Evolutionary conservation across 148 eudicot genomes (phyloP).

Genomic region (Amaranthus cruentus): DNA sequence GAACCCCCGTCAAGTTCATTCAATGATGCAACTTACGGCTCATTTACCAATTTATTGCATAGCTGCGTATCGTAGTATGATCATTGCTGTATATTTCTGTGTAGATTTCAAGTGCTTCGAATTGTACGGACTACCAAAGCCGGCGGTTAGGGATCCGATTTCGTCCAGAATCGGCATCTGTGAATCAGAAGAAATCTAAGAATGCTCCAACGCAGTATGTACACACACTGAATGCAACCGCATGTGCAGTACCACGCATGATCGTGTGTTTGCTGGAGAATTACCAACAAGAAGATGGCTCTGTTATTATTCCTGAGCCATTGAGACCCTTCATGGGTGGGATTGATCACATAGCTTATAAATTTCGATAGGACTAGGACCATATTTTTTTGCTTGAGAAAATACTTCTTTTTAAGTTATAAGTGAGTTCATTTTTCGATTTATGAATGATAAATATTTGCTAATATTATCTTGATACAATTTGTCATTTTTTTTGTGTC

Average conservation of each 20-base stretch:
- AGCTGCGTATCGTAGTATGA: not conserved
- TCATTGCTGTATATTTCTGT: not conserved
- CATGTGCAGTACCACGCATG: slow-evolving; percentile 95
- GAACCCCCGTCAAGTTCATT: no score
- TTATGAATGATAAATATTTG: slow-evolving; percentile 10
- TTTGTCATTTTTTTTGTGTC: no score
- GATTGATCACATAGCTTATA: slow-evolving; percentile 43
- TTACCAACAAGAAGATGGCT: slow-evolving; percentile 83
- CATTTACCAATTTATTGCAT: not conserved
- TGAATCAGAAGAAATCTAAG: slow-evolving; percentile 52
- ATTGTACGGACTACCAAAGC: slow-evolving; percentile 93
- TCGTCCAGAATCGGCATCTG: slow-evolving; percentile 53
- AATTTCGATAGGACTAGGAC: slow-evolving; percentile 28
- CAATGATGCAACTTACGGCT: no score
- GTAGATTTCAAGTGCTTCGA: slow-evolving; percentile 95
- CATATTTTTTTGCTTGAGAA: not conserved
- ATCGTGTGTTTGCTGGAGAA: slow-evolving; percentile 88
- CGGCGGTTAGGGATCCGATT: slow-evolving; percentile 75
- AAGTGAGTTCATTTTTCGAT: not conserved
- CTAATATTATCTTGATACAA: not conserved
- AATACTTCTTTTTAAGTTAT: not conserved
- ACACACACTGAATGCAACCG: slow-evolving; percentile 91
- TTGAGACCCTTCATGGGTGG: slow-evolving; percentile 92
- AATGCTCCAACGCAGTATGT: slow-evolving; percentile 63
- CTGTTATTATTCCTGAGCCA: slow-evolving; percentile 64